A percentile compares a stretch with the other conserved stretches of the same genome.
phyloP scores from a whole-genome alignment of 495 filamentous ascomycete genomes.

The Parmelia sp. region DNA sequence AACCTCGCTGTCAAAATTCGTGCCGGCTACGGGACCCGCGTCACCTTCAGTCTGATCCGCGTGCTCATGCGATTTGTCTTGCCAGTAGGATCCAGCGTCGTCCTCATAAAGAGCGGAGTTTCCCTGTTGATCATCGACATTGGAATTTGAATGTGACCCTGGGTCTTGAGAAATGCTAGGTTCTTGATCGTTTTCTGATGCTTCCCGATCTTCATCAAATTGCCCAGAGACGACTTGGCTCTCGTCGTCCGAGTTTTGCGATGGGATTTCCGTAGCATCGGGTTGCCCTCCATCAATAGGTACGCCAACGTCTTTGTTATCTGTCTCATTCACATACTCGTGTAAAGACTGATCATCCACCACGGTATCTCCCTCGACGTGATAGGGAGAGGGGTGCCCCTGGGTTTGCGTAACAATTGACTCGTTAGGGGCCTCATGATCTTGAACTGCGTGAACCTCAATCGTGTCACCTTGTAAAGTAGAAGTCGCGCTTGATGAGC shows the following conservation, averaged over 20 bases:
- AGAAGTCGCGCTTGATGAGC: slow-evolving; percentile 19
- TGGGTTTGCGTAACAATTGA: slow-evolving; percentile 20
- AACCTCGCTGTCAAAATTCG: not conserved
- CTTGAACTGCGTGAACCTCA: slow-evolving; percentile 4
- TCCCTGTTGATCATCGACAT: not conserved
- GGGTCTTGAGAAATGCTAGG: not conserved
- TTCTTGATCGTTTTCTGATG: not conserved
- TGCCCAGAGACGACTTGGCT: not conserved
- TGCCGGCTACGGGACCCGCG: not conserved
- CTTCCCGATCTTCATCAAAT: not conserved
- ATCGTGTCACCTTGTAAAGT: slow-evolving; percentile 21
- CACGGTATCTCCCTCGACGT: not conserved
- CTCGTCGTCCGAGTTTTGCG: not conserved
- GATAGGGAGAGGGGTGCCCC: slow-evolving; percentile 3
- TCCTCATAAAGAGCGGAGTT: not conserved
- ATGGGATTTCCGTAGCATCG: not conserved
- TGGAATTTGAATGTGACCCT: not conserved
- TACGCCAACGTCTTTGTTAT: not conserved
- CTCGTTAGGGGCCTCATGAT: not conserved
- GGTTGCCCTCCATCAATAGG: not conserved
- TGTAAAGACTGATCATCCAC: not conserved
- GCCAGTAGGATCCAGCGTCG: not conserved
- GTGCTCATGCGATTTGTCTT: not conserved
- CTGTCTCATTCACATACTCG: not conserved
- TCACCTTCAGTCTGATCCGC: not conserved